Evolutionary conservation across 208 protist genomes (phyloP).

Genomic region (Trichomonas gallinae): DNA sequence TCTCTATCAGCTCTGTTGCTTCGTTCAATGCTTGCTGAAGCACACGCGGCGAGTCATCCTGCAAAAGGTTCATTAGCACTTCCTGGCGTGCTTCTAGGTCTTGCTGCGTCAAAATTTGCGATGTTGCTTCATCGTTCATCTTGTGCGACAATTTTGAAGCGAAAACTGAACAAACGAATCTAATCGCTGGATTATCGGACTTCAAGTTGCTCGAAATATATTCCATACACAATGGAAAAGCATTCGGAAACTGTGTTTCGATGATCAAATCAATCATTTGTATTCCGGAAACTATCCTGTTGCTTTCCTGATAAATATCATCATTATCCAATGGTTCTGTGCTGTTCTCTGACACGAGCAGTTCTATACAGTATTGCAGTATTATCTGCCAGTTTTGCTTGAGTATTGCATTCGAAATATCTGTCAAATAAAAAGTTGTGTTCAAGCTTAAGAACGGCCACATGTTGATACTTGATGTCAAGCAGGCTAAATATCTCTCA

Average conservation of each 20-base stretch:
- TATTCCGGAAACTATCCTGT: neutral
- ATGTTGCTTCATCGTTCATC: neutral
- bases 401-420: neutral
- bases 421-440: neutral
- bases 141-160: neutral
- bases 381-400: neutral
- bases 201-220: neutral
- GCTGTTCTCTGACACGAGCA: neutral
- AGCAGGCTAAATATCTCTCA: neutral
- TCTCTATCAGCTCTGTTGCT: neutral
- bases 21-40: neutral
- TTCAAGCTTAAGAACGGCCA: neutral
- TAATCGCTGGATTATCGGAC: neutral
- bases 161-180: neutral
- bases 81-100: neutral
- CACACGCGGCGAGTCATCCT: neutral
- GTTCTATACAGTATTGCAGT: neutral
- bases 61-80: neutral
- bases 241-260: neutral
- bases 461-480: neutral
- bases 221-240: neutral
- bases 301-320: neutral
- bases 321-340: neutral
- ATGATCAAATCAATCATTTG: neutral
- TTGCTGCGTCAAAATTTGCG: neutral